Conservation (phyloP, 345 rosid genomes). For the Excoecaria agallocha region DNA sequence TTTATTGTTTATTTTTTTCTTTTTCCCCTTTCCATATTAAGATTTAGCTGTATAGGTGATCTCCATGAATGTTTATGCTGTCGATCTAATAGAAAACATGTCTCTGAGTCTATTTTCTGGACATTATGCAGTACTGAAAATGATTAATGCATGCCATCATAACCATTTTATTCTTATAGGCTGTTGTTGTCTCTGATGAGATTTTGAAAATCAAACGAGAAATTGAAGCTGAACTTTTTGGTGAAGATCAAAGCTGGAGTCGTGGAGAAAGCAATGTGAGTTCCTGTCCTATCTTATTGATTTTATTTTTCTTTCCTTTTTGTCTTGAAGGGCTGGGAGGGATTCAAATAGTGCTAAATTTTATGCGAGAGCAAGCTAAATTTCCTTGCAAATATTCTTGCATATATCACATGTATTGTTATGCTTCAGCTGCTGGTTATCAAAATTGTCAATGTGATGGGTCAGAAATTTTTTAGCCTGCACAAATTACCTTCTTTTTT, state of each 20-base stretch:
- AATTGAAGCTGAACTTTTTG: slow-evolving; percentile 65
- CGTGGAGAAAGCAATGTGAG: slow-evolving; percentile 62
- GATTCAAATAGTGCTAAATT: not conserved
- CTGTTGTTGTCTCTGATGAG: slow-evolving; percentile 51
- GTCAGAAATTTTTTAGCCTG: not conserved
- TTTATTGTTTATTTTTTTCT: not conserved
- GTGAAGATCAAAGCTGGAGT: slow-evolving; percentile 75
- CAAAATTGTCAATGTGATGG: not conserved
- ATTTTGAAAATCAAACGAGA: slow-evolving; percentile 62
- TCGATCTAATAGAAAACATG: not conserved
- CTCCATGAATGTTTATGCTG: not conserved
- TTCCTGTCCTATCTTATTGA: slow-evolving; percentile 17
- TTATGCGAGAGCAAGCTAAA: not conserved
- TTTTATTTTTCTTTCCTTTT: not conserved
- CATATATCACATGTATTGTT: not conserved
- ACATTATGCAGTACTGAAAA: not conserved
- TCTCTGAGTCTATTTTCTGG: not conserved
- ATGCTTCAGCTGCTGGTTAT: not conserved
- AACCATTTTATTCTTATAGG: slow-evolving; percentile 31
- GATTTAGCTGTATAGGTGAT: not conserved
- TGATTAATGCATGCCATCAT: not conserved
- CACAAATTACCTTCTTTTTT: not conserved
- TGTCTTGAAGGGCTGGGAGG: not conserved
- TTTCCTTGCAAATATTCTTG: not conserved
- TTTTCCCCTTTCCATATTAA: not conserved